Evolutionary conservation across 768 basidiomycete genomes (phyloP).

Genomic region (Exsudoporus frostii): DNA sequence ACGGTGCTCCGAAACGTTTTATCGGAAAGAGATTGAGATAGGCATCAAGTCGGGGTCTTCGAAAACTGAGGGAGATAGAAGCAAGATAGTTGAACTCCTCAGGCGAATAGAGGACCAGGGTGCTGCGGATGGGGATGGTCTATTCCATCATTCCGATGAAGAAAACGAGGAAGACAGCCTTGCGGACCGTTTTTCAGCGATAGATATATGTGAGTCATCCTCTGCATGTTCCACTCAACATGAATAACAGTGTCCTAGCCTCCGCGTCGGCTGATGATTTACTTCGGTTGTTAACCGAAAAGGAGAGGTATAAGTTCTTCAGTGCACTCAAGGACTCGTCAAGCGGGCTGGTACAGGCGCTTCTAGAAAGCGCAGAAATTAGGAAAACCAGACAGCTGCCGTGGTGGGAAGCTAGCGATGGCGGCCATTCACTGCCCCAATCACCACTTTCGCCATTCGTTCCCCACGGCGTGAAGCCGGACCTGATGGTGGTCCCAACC

Average conservation of each 20-base stretch:
- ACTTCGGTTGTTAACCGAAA: slow-evolving; percentile 58
- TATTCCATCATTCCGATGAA: slow-evolving; percentile 32
- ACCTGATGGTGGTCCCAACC: slow-evolving; percentile 44
- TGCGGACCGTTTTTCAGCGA: slow-evolving; percentile 44
- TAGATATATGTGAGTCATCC: slow-evolving; percentile 58
- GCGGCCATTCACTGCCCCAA: not conserved
- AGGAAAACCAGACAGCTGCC: slow-evolving; percentile 49
- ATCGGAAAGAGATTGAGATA: slow-evolving; percentile 66
- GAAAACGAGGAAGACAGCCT: slow-evolving; percentile 46
- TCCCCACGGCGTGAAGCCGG: slow-evolving; percentile 40
- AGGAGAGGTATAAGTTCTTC: slow-evolving; percentile 60
- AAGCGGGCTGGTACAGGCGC: slow-evolving; percentile 55
- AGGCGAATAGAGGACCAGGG: slow-evolving; percentile 69
- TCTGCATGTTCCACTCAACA: not conserved
- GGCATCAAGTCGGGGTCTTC: slow-evolving; percentile 58
- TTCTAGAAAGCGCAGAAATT: slow-evolving; percentile 58
- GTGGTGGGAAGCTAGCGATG: slow-evolving; percentile 64
- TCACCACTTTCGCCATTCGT: not conserved
- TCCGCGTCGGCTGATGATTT: slow-evolving; percentile 52
- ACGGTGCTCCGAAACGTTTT: slow-evolving; percentile 80
- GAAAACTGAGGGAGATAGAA: slow-evolving; percentile 54
- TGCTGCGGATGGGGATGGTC: slow-evolving; percentile 35
- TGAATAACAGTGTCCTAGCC: slow-evolving; percentile 36
- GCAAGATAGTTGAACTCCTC: slow-evolving; percentile 66
- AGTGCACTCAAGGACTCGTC: slow-evolving; percentile 56